These are phyloP conservation scores for Fusarium sp. DNA, from an alignment of 2,329 filamentous ascomycete species.

Conservation along the genomic window DNA sequence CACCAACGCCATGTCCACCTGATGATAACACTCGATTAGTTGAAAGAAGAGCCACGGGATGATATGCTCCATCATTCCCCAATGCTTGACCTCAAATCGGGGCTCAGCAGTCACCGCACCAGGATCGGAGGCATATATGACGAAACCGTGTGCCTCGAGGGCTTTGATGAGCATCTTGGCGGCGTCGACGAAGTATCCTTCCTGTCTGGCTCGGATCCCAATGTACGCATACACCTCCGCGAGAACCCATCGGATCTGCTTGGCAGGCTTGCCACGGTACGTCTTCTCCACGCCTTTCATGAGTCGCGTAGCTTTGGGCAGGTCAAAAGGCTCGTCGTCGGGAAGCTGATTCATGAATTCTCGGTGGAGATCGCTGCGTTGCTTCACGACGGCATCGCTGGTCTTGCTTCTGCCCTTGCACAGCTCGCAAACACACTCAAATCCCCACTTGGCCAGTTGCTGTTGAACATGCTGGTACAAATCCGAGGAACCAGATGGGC, in stretches of 20 bases:
- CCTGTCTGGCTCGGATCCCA: background rate
- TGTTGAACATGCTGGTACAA: slow-evolving; percentile 46
- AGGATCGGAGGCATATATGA: background rate
- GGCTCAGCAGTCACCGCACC: background rate
- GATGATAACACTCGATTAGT: background rate
- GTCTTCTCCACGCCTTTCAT: background rate
- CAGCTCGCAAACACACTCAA: slow-evolving; percentile 57
- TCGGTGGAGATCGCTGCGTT: background rate
- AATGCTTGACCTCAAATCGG: background rate
- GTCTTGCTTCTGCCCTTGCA: slow-evolving; percentile 47
- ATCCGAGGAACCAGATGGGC: slow-evolving; percentile 46
- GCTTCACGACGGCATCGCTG: background rate
- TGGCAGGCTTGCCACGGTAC: background rate
- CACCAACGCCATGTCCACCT: background rate
- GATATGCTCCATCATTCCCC: background rate
- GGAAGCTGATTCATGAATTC: background rate
- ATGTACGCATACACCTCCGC: background rate
- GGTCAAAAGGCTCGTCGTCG: background rate
- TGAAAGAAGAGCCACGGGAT: slow-evolving; percentile 2
- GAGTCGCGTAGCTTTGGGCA: background rate
- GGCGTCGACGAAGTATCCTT: background rate
- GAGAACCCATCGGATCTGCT: background rate
- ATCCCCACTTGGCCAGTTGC: slow-evolving; percentile 55
- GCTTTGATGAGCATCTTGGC: slow-evolving; percentile 3
- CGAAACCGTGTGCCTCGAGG: background rate